Evolutionary conservation across 352 stramenopile species (phyloP), one percentile per base, ranked within the genome.

Genomic region (Globisporangium spiculum): DNA sequence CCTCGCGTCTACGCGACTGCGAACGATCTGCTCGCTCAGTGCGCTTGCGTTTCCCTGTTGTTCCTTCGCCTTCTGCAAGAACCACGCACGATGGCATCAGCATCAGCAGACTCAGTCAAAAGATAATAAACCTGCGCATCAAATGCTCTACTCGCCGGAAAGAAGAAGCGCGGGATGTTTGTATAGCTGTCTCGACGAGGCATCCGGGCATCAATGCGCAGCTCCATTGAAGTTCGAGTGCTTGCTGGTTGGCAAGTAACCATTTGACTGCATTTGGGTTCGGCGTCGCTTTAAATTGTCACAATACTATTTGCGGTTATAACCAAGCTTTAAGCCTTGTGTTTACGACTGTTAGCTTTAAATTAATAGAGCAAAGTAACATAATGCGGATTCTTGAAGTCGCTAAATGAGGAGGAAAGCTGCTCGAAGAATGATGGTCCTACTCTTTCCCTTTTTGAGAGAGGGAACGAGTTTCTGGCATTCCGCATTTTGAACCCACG

Each of bases 91-190:
- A 16, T 59, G 34, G 50, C 53, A 38, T 24, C 24, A 2, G 26
- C 53, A 38, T 24, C 7, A 20, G 22, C 52, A 57, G 12, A 59
- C 18, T 30, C 32, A 56, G 5, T 41, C 12, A 60, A 27, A 30
- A 6, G 6, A 7, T 3, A 56, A n/a, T 7, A 4, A 20, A 30
- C 2, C 14, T 14, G 4, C 44, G 12, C n/a, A 20, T 20, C 41
- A 22, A 50, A 32, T 30, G 55, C 55, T 65, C 27, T 14, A 74
- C 66, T 46, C 62, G 80, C 76, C 14, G 75, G 70, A 44, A 73
- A 84, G 54, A 86, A 89, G 69, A 89, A 87, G 4, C 73, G 73
- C 34, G 81, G 78, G 64, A 89, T 77, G 54, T 60, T 75, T 18
- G 41, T 38, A 16, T 56, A 63, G 65, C 44, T 63, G 6, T 60